Evolutionary conservation across 1,284 basidiomycete species (phyloP).

Genomic region (Earliella scabrosa): DNA sequence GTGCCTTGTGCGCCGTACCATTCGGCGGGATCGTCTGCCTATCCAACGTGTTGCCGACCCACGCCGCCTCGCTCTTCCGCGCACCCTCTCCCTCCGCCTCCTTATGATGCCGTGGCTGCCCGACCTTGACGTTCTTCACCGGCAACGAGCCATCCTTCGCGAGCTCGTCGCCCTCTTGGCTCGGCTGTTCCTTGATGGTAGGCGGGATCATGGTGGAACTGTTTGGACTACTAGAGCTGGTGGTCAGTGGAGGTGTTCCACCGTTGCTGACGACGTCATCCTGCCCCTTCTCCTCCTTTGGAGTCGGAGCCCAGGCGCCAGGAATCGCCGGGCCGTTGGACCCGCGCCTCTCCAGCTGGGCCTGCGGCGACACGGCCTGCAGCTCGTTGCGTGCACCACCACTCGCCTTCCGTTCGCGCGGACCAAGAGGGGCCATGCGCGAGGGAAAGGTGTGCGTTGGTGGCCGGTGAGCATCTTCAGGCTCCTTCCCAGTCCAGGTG

Average conservation of each 20-base stretch:
- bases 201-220: slow-evolving; percentile 28
- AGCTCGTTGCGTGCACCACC: slow-evolving; percentile 12
- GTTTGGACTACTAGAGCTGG: slow-evolving; percentile 13
- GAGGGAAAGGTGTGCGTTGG: slow-evolving; percentile 1
- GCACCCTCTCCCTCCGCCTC: slow-evolving; percentile 23
- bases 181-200: slow-evolving; percentile 32
- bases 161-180: slow-evolving; percentile 29
- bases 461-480: slow-evolving; percentile 15
- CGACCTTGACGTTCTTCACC: slow-evolving; percentile 21
- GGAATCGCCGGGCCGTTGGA: slow-evolving; percentile 23
- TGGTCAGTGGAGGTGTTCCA: slow-evolving; percentile 1
- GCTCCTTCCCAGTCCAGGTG: slow-evolving; percentile 36
- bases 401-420: slow-evolving; percentile 23
- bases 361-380: slow-evolving; percentile 1
- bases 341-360: slow-evolving; percentile 8
- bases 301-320: slow-evolving; percentile 30
- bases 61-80: slow-evolving; percentile 33
- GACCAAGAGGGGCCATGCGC: slow-evolving; percentile 16
- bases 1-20: slow-evolving; percentile 6
- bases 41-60: slow-evolving; percentile 20
- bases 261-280: slow-evolving; percentile 31
- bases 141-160: slow-evolving; percentile 18
- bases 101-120: slow-evolving; percentile 28
- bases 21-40: slow-evolving; percentile 5
- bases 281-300: slow-evolving; percentile 29